Percentiles rank a stretch among this genome's conserved stretches.
Evolutionary conservation across 129 eudicot genomes (phyloP).

Genomic region (Escallonia herrerae): DNA sequence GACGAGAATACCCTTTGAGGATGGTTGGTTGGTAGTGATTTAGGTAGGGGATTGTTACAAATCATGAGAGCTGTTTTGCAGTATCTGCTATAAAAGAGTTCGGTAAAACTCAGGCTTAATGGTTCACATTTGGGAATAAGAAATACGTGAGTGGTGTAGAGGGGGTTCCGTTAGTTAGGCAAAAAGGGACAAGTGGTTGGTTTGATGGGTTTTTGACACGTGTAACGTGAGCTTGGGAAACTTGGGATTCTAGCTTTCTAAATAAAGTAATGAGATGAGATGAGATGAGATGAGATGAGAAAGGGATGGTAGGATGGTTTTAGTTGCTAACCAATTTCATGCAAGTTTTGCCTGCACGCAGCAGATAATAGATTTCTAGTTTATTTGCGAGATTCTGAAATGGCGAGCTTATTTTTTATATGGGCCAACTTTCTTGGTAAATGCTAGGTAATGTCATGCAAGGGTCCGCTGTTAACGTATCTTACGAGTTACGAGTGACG

Average conservation of each 20-base stretch:
- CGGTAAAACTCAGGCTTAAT: background rate
- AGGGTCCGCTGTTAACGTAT: no score
- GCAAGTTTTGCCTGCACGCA: slow-evolving; percentile 3
- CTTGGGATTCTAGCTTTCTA: background rate
- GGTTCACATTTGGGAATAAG: background rate
- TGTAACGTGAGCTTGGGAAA: background rate
- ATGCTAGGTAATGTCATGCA: no score
- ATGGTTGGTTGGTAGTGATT: no score
- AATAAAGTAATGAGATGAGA: background rate
- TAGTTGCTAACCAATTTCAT: slow-evolving; percentile 13
- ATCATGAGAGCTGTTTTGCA: background rate
- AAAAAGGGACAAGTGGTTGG: background rate
- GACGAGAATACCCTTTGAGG: no score
- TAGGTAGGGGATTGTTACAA: background rate
- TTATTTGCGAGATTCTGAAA: background rate
- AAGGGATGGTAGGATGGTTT: background rate
- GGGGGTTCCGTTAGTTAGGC: slow-evolving; percentile 7
- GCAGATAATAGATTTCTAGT: background rate
- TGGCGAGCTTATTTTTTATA: no score
- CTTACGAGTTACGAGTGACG: background rate
- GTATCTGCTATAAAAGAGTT: background rate
- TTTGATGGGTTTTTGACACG: background rate
- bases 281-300: background rate
- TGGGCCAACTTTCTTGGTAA: no score
- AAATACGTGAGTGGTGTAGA: background rate